Evolutionary conservation across 2,329 filamentous ascomycete species (phyloP).

Genomic region (Aspergillus sp.): DNA sequence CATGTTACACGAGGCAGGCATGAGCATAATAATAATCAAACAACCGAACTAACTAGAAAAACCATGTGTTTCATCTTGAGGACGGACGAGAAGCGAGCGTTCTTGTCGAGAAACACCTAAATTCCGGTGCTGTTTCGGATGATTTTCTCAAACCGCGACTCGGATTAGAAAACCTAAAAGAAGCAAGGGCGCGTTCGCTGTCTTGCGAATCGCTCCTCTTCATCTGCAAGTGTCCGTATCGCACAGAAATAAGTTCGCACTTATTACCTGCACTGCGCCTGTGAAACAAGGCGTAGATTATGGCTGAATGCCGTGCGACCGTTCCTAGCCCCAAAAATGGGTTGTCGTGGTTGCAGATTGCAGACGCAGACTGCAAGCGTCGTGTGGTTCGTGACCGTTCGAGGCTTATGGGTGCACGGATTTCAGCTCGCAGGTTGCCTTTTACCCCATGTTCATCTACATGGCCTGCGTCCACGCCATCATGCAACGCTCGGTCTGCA

Average conservation of each 20-base stretch:
- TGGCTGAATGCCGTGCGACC: background rate
- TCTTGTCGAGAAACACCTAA: background rate
- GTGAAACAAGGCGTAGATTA: background rate
- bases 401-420: background rate
- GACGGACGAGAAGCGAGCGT: background rate
- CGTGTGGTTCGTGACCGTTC: background rate
- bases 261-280: background rate
- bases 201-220: background rate
- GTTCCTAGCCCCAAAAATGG: background rate
- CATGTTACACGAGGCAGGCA: background rate
- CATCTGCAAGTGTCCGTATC: background rate
- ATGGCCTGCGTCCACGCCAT: background rate
- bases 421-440: background rate
- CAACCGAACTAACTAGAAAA: background rate
- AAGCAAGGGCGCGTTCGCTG: background rate
- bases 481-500: background rate
- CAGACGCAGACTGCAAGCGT: background rate
- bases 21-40: background rate
- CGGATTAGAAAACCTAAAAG: background rate
- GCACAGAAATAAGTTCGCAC: background rate
- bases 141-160: background rate
- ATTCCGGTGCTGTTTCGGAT: background rate
- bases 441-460: background rate
- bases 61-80: background rate
- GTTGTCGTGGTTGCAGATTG: background rate